These are phyloP conservation scores for Protea cynaroides DNA, from an alignment of 164 flowering plant genomes.

Conservation along the genomic window DNA sequence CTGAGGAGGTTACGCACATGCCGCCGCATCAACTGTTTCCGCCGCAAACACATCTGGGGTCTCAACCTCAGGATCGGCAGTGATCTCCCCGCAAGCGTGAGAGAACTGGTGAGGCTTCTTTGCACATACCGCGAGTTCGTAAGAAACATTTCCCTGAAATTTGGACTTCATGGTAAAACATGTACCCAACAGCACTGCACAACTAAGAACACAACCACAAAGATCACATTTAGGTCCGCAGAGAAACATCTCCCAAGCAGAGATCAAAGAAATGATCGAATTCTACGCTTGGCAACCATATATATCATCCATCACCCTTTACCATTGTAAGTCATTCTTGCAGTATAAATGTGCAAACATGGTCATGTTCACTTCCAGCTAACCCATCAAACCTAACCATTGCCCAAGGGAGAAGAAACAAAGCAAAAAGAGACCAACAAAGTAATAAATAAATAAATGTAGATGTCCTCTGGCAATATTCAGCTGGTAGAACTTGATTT, in stretches of 20 bases:
- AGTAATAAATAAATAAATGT: too few relatives aligned
- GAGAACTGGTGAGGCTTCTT: neutral
- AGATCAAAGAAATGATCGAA: neutral
- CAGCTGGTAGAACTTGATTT: too few relatives aligned
- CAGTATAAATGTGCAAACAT: too few relatives aligned
- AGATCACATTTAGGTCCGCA: neutral
- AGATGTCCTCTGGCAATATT: too few relatives aligned
- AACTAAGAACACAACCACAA: neutral
- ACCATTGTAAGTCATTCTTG: neutral
- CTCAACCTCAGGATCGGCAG: slow-evolving; percentile 66
- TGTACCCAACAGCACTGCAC: neutral
- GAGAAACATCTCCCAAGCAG: neutral
- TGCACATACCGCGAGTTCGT: too few relatives aligned
- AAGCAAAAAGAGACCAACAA: too few relatives aligned
- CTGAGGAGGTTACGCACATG: slow-evolving; percentile 60
- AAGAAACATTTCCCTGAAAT: too few relatives aligned
- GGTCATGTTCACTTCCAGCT: too few relatives aligned
- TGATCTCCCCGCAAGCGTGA: slow-evolving; percentile 52
- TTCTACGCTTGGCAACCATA: neutral
- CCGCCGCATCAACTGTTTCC: slow-evolving; percentile 69
- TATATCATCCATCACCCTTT: neutral
- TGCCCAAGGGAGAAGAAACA: too few relatives aligned
- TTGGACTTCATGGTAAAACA: neutral
- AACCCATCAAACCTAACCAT: too few relatives aligned
- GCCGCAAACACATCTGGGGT: slow-evolving; percentile 42